Conservation (phyloP, 1,139 yeast genomes). For the Ogataea hybrid region DNA sequence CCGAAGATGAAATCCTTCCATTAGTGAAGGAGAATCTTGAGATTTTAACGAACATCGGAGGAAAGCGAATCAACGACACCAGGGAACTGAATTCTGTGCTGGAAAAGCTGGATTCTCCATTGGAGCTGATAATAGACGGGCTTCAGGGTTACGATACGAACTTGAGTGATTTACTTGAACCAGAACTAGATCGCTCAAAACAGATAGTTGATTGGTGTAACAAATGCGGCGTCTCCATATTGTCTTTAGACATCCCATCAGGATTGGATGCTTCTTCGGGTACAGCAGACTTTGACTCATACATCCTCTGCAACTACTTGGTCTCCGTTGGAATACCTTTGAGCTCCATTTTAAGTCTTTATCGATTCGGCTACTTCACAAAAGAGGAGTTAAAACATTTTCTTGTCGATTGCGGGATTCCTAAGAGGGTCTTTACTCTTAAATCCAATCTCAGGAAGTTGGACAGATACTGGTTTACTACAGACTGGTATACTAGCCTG, state of each 20-base stretch:
- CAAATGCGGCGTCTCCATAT: too few relatives aligned
- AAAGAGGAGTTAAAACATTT: constrained; percentile 52
- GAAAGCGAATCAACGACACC: constrained; percentile 43
- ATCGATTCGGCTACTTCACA: constrained; percentile 39
- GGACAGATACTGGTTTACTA: constrained; percentile 42
- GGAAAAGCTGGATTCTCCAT: constrained; percentile 61
- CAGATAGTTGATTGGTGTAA: too few relatives aligned
- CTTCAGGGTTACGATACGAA: too few relatives aligned
- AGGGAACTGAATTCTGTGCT: constrained; percentile 33
- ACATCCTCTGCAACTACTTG: too few relatives aligned
- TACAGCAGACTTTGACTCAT: too few relatives aligned
- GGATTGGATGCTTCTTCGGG: too few relatives aligned
- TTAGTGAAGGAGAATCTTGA: constrained; percentile 43
- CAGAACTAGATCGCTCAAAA: too few relatives aligned
- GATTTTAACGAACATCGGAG: constrained; percentile 55
- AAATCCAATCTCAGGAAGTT: constrained; percentile 44
- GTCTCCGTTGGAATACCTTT: too few relatives aligned
- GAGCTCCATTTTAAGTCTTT: constrained; percentile 58
- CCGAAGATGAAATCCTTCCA: constrained; percentile 32
- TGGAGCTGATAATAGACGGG: too few relatives aligned
- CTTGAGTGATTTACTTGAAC: too few relatives aligned
- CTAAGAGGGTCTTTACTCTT: constrained; percentile 38
- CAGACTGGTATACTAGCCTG: constrained; percentile 28
- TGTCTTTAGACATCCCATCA: too few relatives aligned
- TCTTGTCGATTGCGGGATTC: constrained; percentile 74